phyloP scores from a whole-genome alignment of 2,329 filamentous ascomycete species.

The Apiospora saccharicola region DNA sequence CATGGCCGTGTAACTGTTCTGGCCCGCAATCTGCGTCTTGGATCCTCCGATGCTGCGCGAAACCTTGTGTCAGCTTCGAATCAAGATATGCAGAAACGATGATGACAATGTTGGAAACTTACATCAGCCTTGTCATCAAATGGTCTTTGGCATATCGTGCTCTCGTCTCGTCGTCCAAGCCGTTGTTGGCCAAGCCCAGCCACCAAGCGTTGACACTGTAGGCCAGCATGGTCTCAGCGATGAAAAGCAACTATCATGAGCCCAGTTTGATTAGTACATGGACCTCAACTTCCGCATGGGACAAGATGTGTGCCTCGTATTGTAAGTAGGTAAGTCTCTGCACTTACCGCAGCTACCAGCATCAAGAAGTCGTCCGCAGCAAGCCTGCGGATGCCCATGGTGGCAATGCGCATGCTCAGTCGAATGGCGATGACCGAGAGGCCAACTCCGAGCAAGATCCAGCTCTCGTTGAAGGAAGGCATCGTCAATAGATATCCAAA shows the following conservation, averaged over 20 bases:
- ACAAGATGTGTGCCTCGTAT: neutral
- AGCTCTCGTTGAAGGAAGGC: conserved; percentile 11
- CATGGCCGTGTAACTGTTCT: conserved; percentile 26
- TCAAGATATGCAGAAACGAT: no score
- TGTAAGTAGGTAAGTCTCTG: neutral
- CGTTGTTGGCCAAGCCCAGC: conserved; percentile 25
- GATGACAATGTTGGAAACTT: conserved; percentile 17
- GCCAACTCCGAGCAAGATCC: neutral
- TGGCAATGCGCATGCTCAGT: neutral
- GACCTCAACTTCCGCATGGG: neutral
- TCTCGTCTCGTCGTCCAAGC: conserved; percentile 19
- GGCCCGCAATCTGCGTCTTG: conserved; percentile 30
- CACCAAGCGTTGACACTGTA: conserved; percentile 30
- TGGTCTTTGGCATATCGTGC: neutral
- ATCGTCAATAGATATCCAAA: neutral
- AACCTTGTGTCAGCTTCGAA: neutral
- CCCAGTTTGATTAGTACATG: neutral
- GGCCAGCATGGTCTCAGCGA: conserved; percentile 22
- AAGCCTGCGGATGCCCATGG: conserved; percentile 16
- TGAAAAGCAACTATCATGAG: neutral
- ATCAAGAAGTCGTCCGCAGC: conserved; percentile 22
- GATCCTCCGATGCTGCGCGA: conserved; percentile 26
- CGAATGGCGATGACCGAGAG: conserved; percentile 3
- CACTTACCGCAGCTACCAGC: conserved; percentile 21
- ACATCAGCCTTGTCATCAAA: neutral